Evolutionary conservation across 2,329 filamentous ascomycete species (phyloP).

Genomic region (Colletotrichum karsti): DNA sequence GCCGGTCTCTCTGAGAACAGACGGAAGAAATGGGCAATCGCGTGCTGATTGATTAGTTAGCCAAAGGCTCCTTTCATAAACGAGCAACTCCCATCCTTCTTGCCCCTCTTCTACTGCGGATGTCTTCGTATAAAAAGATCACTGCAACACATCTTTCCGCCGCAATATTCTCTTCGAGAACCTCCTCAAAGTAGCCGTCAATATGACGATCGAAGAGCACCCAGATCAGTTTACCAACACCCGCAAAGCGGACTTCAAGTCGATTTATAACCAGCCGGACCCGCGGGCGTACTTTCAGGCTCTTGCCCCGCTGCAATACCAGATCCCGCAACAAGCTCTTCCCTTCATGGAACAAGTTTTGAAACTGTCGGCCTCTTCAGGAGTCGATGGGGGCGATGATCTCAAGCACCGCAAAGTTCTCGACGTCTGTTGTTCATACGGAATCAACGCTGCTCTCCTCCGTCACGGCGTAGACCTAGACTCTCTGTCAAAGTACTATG

Average conservation of each 20-base stretch:
- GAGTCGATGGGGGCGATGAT: background rate
- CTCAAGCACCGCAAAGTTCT: background rate
- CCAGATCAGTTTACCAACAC: background rate
- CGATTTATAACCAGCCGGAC: slow-evolving; percentile 12
- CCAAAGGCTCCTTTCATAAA: no score
- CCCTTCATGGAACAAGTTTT: background rate
- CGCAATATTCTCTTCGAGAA: no score
- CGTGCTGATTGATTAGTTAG: no score
- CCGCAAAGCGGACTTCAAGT: slow-evolving; percentile 17
- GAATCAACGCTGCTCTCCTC: slow-evolving; percentile 16
- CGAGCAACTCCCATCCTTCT: no score
- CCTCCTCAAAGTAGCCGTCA: background rate
- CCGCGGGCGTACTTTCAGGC: slow-evolving; percentile 12
- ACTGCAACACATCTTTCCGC: no score
- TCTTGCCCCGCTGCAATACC: background rate
- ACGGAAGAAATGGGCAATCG: no score
- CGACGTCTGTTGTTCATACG: slow-evolving; percentile 15
- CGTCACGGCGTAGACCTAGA: background rate
- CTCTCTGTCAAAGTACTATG: background rate
- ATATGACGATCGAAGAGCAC: slow-evolving; percentile 6
- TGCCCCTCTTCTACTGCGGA: no score
- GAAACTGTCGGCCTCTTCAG: background rate
- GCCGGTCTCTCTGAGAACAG: no score
- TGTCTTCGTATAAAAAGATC: no score
- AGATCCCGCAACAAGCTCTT: slow-evolving; percentile 12